Conservation (phyloP, 1,284 basidiomycete genomes). For the Moesziomyces parantarcticus region DNA sequence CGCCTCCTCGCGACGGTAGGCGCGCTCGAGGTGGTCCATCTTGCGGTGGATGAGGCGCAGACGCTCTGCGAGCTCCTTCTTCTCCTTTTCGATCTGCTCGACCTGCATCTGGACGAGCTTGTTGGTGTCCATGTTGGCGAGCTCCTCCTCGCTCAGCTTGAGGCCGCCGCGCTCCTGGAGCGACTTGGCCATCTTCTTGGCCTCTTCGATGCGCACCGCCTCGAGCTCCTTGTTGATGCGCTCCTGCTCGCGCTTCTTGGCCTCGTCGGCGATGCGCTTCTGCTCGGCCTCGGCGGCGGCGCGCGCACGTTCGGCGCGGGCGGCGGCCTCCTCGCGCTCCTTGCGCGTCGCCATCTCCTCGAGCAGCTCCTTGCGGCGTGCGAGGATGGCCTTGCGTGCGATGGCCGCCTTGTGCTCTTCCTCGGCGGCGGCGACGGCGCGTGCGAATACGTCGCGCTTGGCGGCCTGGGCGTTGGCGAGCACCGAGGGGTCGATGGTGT, state of each 20-base stretch:
- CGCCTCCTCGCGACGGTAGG: constrained; percentile 92
- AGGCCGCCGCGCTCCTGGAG: constrained; percentile 85
- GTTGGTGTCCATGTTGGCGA: constrained; percentile 85
- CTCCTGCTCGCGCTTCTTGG: constrained; percentile 80
- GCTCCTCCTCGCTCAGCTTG: constrained; percentile 83
- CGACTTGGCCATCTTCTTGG: constrained; percentile 87
- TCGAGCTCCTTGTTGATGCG: constrained; percentile 85
- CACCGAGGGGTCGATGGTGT: constrained; percentile 58
- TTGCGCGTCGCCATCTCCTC: constrained; percentile 85
- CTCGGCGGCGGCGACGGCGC: constrained; percentile 61
- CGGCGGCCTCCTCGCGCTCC: constrained; percentile 88
- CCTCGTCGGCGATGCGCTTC: constrained; percentile 75
- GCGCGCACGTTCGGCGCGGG: constrained; percentile 77
- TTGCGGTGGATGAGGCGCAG: constrained; percentile 87
- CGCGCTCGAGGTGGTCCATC: constrained; percentile 94
- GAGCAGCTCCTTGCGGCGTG: constrained; percentile 85
- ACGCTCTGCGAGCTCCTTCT: constrained; percentile 85
- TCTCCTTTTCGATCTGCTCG: constrained; percentile 88
- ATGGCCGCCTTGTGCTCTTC: constrained; percentile 65
- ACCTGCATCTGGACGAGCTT: constrained; percentile 86
- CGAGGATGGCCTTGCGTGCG: constrained; percentile 74
- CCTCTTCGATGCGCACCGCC: constrained; percentile 82
- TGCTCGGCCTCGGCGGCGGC: constrained; percentile 78
- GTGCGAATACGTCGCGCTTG: constrained; percentile 57
- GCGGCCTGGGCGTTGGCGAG: constrained; percentile 53